Percentiles rank a stretch among this genome's conserved stretches.
These are phyloP conservation scores for Vaccinium corymbosum DNA, from an alignment of 148 eudicot genomes.

Conservation along the genomic window DNA sequence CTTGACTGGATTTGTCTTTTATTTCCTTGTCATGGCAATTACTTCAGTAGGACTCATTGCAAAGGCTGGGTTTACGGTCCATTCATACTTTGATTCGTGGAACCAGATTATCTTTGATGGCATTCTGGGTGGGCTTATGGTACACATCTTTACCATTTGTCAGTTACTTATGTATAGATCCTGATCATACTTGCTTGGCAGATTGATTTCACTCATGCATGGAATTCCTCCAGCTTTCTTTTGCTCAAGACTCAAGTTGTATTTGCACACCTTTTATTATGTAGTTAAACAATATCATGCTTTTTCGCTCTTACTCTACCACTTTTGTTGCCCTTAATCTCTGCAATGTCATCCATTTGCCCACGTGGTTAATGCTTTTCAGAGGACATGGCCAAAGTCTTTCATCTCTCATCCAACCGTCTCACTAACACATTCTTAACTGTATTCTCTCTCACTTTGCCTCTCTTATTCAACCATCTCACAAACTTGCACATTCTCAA, in stretches of 20 bases:
- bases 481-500: not conserved
- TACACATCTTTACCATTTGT: slow-evolving; percentile 28
- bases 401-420: not conserved
- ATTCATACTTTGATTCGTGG: slow-evolving; percentile 88
- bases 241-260: not conserved
- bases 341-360: not conserved
- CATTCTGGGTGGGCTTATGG: slow-evolving; percentile 93
- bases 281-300: not conserved
- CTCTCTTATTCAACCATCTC: not conserved
- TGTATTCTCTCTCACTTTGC: not conserved
- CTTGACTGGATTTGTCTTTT: slow-evolving; percentile 76
- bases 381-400: not conserved
- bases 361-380: not conserved
- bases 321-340: not conserved
- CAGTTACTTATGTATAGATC: slow-evolving; percentile 7
- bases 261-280: not conserved
- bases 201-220: not conserved
- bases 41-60: slow-evolving; percentile 81
- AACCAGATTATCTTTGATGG: slow-evolving; percentile 79
- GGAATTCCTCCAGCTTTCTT: not conserved
- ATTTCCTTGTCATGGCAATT: slow-evolving; percentile 79
- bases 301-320: not conserved
- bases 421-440: not conserved
- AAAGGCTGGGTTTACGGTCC: slow-evolving; percentile 76
- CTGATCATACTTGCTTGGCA: not conserved